These are phyloP conservation scores for Tetracladium setigerum DNA, from an alignment of 495 filamentous ascomycete genomes.

Conservation along the genomic window DNA sequence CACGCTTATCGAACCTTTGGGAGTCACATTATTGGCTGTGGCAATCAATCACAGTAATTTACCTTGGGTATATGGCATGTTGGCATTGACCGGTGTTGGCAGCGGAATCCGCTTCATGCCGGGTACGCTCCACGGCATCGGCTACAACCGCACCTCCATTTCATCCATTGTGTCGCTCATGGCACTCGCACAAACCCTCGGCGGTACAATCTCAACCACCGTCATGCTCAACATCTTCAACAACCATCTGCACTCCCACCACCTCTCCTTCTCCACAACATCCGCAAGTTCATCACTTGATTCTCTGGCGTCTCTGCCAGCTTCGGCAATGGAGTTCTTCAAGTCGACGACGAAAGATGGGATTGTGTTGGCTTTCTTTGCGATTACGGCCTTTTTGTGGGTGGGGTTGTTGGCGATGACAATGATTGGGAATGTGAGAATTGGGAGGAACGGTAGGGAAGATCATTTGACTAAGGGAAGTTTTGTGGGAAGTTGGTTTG, in stretches of 20 bases:
- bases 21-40: constrained; percentile 38
- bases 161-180: constrained; percentile 43
- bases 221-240: constrained; percentile 57
- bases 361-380: constrained; percentile 48
- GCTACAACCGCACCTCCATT: constrained; percentile 43
- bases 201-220: constrained; percentile 48
- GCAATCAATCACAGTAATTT: constrained; percentile 33
- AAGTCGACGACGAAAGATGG: constrained; percentile 31
- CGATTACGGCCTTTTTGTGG: constrained; percentile 45
- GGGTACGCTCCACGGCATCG: constrained; percentile 41
- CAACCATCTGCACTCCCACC: constrained; percentile 31
- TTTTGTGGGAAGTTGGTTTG: constrained; percentile 3
- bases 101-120: constrained; percentile 46
- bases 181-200: constrained; percentile 44
- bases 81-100: constrained; percentile 49
- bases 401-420: background rate
- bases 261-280: constrained; percentile 8
- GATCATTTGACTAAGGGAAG: constrained; percentile 1
- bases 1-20: constrained; percentile 38
- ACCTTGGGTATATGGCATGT: constrained; percentile 46
- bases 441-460: constrained; percentile 6
- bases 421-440: constrained; percentile 13
- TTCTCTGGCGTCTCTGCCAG: constrained; percentile 17
- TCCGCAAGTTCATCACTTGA: constrained; percentile 11
- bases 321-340: constrained; percentile 20